Percentiles rank a stretch among this genome's conserved stretches.
phyloP scores from a whole-genome alignment of 2,329 filamentous ascomycete genomes.

The Penicillium sp. region DNA sequence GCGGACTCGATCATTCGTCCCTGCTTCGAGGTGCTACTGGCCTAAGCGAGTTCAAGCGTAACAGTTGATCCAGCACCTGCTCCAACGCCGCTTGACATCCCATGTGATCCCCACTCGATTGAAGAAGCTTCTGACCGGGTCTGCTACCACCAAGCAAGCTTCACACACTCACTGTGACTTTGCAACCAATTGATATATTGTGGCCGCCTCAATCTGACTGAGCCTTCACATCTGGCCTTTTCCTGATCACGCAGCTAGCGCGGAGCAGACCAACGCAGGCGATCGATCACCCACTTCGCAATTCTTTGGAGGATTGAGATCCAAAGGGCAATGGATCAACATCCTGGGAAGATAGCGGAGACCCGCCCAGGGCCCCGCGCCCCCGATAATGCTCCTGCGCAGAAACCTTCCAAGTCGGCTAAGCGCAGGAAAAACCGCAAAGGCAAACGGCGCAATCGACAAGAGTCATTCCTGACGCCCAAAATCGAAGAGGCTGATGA shows the following conservation, averaged over 20 bases:
- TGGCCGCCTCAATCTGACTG: no score
- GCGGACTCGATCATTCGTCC: no score
- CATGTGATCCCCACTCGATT: no score
- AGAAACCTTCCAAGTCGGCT: slow-evolving; percentile 19
- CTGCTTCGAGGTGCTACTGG: no score
- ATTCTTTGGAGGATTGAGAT: no score
- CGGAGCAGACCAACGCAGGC: no score
- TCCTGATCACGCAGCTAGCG: no score
- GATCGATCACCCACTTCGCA: no score
- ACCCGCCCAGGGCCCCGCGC: slow-evolving; percentile 19
- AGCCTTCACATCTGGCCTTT: no score
- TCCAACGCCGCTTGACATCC: not conserved
- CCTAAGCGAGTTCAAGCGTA: not conserved
- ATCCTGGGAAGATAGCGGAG: slow-evolving; percentile 14
- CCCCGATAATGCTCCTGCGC: slow-evolving; percentile 14
- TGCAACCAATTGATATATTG: no score
- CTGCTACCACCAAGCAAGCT: slow-evolving; percentile 11
- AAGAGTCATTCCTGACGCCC: slow-evolving; percentile 66
- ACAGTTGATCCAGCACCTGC: slow-evolving; percentile 4
- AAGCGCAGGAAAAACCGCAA: slow-evolving; percentile 63
- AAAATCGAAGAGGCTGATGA: slow-evolving; percentile 51
- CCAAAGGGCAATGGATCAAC: slow-evolving; percentile 15
- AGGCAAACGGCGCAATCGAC: slow-evolving; percentile 71
- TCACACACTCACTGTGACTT: no score
- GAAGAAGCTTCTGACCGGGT: not conserved